Conservation (phyloP, 148 eudicot species). For the Amaranthus hypochondriacus region DNA sequence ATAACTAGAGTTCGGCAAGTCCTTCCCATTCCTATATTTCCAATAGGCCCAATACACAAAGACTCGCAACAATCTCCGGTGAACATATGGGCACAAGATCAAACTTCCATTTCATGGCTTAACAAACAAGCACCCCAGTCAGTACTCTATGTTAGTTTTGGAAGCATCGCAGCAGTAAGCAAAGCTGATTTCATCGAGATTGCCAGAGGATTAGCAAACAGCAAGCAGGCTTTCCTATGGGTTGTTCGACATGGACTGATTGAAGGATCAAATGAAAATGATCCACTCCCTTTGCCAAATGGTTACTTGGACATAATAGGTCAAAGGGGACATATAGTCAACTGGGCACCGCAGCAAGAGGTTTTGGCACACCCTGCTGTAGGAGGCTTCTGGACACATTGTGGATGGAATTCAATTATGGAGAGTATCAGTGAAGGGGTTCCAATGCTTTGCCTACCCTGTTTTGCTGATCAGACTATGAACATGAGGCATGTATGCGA, state of each 20-base stretch:
- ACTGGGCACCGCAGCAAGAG: conserved; percentile 51
- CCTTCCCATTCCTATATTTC: conserved; percentile 28
- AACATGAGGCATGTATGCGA: conserved; percentile 33
- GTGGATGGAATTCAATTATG: conserved; percentile 52
- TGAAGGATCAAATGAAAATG: conserved; percentile 1
- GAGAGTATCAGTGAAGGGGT: conserved; percentile 47
- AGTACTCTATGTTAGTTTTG: conserved; percentile 46
- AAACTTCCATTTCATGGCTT: conserved; percentile 37
- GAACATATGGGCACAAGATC: conserved; percentile 27
- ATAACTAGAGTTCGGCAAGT: conserved; percentile 6
- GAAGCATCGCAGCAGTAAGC: conserved; percentile 30
- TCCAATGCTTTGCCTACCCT: conserved; percentile 46
- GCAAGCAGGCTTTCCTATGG: conserved; percentile 40
- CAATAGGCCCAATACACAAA: conserved; percentile 39
- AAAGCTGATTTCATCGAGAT: conserved; percentile 32
- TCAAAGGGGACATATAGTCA: conserved; percentile 33
- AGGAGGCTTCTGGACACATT: conserved; percentile 51
- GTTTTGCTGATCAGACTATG: conserved; percentile 35
- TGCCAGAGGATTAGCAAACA: conserved; percentile 40
- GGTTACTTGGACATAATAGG: conserved; percentile 22
- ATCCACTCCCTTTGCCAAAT: conserved; percentile 26
- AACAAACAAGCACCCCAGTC: conserved; percentile 34
- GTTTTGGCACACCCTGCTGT: conserved; percentile 40
- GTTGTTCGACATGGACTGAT: conserved; percentile 30
- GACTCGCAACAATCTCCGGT: conserved; percentile 8